phyloP scores from a whole-genome alignment of 306 rosid species.

The Lathyrus oleraceus region DNA sequence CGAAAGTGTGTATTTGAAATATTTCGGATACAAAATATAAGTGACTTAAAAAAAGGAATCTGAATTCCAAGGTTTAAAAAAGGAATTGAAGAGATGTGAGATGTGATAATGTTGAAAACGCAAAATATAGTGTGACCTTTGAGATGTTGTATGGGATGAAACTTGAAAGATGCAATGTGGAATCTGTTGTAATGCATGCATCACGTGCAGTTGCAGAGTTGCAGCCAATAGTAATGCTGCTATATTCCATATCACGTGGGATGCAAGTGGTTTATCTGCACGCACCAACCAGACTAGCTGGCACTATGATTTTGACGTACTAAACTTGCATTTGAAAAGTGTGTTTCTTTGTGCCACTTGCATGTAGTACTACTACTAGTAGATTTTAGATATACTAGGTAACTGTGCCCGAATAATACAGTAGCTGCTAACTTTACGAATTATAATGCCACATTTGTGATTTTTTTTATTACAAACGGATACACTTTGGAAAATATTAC shows the following conservation, averaged over 20 bases:
- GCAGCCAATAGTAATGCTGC: constrained; percentile 1
- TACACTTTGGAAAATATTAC: too few relatives aligned
- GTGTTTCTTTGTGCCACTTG: constrained; percentile 38
- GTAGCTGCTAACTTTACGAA: not conserved
- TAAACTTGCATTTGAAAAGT: not conserved
- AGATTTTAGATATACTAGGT: not conserved
- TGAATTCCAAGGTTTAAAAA: too few relatives aligned
- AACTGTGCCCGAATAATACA: not conserved
- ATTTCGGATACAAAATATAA: too few relatives aligned
- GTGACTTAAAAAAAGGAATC: too few relatives aligned
- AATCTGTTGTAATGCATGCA: not conserved
- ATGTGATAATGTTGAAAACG: too few relatives aligned
- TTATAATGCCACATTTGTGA: not conserved
- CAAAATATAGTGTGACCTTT: not conserved
- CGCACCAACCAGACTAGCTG: constrained; percentile 24
- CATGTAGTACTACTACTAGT: not conserved
- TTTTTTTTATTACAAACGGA: too few relatives aligned
- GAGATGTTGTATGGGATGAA: not conserved
- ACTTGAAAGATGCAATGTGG: not conserved
- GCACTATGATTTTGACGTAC: not conserved
- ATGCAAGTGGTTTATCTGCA: not conserved
- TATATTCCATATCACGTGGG: constrained; percentile 33
- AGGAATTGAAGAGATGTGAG: too few relatives aligned
- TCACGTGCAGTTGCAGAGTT: constrained; percentile 14
- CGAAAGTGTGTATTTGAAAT: too few relatives aligned